These are phyloP conservation scores for Didymella arachidicola DNA, from an alignment of 2,329 filamentous ascomycete genomes.

Conservation along the genomic window DNA sequence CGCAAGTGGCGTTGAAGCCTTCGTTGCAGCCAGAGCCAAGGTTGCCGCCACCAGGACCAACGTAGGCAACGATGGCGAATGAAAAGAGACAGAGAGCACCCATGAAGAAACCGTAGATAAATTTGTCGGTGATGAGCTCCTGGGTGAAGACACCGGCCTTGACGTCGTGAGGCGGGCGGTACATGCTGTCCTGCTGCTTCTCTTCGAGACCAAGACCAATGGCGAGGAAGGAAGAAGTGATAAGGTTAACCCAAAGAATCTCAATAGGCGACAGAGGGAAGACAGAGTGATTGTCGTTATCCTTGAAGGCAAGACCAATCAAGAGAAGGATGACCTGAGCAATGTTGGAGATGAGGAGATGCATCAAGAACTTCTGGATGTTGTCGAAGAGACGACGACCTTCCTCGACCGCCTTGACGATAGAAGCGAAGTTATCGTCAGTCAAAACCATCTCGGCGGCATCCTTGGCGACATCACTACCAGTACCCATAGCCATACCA, in stretches of 20 bases:
- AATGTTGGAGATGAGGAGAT: slow-evolving; percentile 59
- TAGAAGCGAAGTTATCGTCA: slow-evolving; percentile 54
- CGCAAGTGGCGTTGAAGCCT: slow-evolving; percentile 53
- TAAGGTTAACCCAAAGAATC: slow-evolving; percentile 59
- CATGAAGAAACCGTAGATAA: slow-evolving; percentile 59
- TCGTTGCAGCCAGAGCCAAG: slow-evolving; percentile 57
- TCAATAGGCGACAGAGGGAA: slow-evolving; percentile 58
- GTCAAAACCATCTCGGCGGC: slow-evolving; percentile 53
- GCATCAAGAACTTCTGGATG: slow-evolving; percentile 57
- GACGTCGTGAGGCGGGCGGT: slow-evolving; percentile 55
- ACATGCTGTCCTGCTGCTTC: slow-evolving; percentile 57
- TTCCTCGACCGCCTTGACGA: slow-evolving; percentile 53
- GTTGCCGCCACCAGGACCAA: slow-evolving; percentile 52
- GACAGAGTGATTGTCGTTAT: slow-evolving; percentile 53
- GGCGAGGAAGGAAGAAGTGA: slow-evolving; percentile 58
- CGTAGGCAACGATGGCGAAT: slow-evolving; percentile 56
- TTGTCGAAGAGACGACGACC: slow-evolving; percentile 53
- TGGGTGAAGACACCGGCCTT: slow-evolving; percentile 55
- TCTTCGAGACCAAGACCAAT: slow-evolving; percentile 58
- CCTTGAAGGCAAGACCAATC: slow-evolving; percentile 57
- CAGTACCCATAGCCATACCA: slow-evolving; percentile 54
- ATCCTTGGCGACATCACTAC: slow-evolving; percentile 52
- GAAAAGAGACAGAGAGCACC: slow-evolving; percentile 54
- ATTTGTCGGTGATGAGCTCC: slow-evolving; percentile 58
- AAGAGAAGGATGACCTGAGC: slow-evolving; percentile 58